phyloP scores from a whole-genome alignment of 1,284 basidiomycete species.

The Wolfiporia cocos region DNA sequence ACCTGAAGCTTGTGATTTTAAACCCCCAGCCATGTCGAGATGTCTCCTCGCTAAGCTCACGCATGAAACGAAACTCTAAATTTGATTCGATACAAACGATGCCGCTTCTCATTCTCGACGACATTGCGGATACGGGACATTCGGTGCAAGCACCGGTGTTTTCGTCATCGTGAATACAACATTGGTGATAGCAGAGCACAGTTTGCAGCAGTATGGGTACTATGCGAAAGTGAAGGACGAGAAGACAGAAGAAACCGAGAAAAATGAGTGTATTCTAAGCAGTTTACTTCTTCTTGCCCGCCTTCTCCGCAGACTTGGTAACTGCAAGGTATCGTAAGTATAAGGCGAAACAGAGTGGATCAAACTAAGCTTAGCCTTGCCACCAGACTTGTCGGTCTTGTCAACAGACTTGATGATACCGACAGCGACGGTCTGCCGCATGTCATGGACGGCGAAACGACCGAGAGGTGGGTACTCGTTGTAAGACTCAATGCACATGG shows the following conservation, averaged over 20 bases:
- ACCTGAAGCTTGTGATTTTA: too few relatives aligned
- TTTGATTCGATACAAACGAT: constrained; percentile 30
- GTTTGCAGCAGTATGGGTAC: constrained; percentile 37
- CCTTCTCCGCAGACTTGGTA: constrained; percentile 96
- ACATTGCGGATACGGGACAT: constrained; percentile 29
- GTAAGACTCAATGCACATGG: constrained; percentile 98
- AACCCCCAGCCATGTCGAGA: too few relatives aligned
- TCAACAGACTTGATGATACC: constrained; percentile 97
- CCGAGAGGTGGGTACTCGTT: constrained; percentile 98
- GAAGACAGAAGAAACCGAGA: constrained; percentile 40
- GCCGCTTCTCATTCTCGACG: constrained; percentile 28
- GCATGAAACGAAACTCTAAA: too few relatives aligned
- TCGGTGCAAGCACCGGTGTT: constrained; percentile 21
- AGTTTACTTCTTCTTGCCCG: constrained; percentile 91
- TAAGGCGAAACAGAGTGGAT: constrained; percentile 2
- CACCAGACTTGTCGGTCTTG: constrained; percentile 82
- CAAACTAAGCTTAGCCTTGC: constrained; percentile 62
- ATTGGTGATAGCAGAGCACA: constrained; percentile 37
- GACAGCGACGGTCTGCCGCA: constrained; percentile 97
- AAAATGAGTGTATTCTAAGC: constrained; percentile 39
- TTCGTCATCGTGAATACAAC: constrained; percentile 33
- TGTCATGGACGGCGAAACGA: constrained; percentile 98
- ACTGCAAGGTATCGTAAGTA: constrained; percentile 40
- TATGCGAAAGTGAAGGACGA: constrained; percentile 28
- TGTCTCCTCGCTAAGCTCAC: too few relatives aligned